Evolutionary conservation across 2,329 filamentous ascomycete genomes (phyloP).

Genomic region (Penicillium palitans): DNA sequence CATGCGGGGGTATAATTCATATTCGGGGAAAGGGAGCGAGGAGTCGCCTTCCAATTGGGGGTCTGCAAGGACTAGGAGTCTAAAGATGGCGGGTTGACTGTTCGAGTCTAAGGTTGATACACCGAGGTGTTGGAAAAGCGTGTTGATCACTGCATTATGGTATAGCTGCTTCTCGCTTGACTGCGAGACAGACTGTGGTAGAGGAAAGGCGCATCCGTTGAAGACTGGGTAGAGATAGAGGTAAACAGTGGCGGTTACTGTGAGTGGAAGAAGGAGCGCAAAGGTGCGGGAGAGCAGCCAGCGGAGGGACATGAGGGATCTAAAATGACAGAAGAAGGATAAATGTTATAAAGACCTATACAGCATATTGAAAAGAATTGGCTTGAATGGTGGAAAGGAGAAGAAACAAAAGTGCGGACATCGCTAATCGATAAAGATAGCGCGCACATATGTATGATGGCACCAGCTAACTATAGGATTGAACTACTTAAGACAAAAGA

Average conservation of each 20-base stretch:
- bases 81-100: slow-evolving; percentile 65
- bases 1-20: slow-evolving; percentile 47
- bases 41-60: slow-evolving; percentile 93
- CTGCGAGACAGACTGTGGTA: slow-evolving; percentile 30
- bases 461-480: no score
- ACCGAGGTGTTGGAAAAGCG: slow-evolving; percentile 40
- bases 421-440: not conserved
- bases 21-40: slow-evolving; percentile 63
- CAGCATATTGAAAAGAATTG: slow-evolving; percentile 20
- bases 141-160: slow-evolving; percentile 34
- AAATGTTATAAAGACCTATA: slow-evolving; percentile 20
- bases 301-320: slow-evolving; percentile 52
- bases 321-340: slow-evolving; percentile 11
- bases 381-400: slow-evolving; percentile 10
- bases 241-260: slow-evolving; percentile 69
- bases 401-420: not conserved
- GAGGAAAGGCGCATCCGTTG: slow-evolving; percentile 76
- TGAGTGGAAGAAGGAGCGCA: slow-evolving; percentile 61
- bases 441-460: not conserved
- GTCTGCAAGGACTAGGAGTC: slow-evolving; percentile 84
- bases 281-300: slow-evolving; percentile 48
- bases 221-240: slow-evolving; percentile 87
- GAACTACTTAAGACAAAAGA: no score
- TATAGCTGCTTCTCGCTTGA: slow-evolving; percentile 5
- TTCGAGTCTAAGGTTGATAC: slow-evolving; percentile 14